These are phyloP conservation scores for Colletotrichum sp. DNA, from an alignment of 2,329 filamentous ascomycete species.

Conservation along the genomic window DNA sequence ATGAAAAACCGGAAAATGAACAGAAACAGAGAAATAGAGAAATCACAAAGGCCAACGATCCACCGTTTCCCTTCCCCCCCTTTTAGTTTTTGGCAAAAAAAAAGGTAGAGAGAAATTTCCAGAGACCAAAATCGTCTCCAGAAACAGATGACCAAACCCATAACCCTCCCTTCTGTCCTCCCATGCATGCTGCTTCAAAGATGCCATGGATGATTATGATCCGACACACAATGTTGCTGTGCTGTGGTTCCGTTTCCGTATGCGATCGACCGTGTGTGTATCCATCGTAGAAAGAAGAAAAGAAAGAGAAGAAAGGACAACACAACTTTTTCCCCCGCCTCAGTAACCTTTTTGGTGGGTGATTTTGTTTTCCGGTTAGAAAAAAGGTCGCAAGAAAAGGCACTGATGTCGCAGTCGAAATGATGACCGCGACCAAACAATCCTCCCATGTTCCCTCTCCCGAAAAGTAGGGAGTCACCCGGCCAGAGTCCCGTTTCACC, in stretches of 20 bases:
- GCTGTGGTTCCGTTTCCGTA: slow-evolving; percentile 6
- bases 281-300: background rate
- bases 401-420: background rate
- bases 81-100: background rate
- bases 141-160: slow-evolving; percentile 2
- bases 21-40: background rate
- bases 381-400: background rate
- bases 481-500: slow-evolving; percentile 24
- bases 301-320: background rate
- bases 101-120: background rate
- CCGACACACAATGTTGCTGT: slow-evolving; percentile 6
- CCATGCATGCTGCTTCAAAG: slow-evolving; percentile 1
- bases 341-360: slow-evolving; percentile 9
- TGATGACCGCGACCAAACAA: background rate
- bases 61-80: slow-evolving; percentile 2
- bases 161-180: background rate
- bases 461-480: background rate
- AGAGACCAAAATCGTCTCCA: background rate
- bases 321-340: slow-evolving; percentile 1
- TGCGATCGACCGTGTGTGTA: slow-evolving; percentile 4
- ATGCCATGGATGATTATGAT: slow-evolving; percentile 12
- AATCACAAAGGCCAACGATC: slow-evolving; percentile 3
- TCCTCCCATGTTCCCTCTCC: background rate
- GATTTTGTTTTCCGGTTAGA: slow-evolving; percentile 12
- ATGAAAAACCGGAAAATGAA: slow-evolving; percentile 5